phyloP scores from a whole-genome alignment of 805 yeast genomes.

The Priceomyces medius region DNA sequence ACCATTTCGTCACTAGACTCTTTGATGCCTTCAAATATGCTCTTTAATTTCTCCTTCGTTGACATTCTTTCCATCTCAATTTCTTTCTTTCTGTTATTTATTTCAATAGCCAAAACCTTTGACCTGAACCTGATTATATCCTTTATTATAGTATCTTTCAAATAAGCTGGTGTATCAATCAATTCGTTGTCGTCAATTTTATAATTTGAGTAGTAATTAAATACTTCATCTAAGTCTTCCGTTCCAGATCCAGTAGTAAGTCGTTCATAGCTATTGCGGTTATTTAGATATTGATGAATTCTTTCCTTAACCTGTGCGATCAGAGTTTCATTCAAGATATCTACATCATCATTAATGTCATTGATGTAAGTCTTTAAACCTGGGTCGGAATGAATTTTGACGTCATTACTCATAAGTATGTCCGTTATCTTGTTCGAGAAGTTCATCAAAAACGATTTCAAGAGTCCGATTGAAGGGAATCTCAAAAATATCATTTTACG shows the following conservation, averaged over 20 bases:
- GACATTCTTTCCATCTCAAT: conserved; percentile 47
- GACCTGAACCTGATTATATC: conserved; percentile 58
- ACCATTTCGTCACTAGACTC: conserved; percentile 23
- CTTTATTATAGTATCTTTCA: conserved; percentile 50
- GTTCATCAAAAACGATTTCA: conserved; percentile 11
- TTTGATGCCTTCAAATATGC: conserved; percentile 41
- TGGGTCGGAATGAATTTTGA: conserved; percentile 7
- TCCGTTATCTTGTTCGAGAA: conserved; percentile 1
- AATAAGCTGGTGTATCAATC: conserved; percentile 53
- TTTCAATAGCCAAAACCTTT: conserved; percentile 52
- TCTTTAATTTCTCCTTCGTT: conserved; percentile 47
- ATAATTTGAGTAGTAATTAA: conserved; percentile 40
- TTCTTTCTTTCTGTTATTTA: conserved; percentile 49
- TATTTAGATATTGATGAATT: conserved; percentile 13
- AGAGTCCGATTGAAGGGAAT: conserved; percentile 11
- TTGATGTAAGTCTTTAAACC: conserved; percentile 3
- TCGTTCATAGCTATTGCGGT: conserved; percentile 21
- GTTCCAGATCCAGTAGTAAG: conserved; percentile 23
- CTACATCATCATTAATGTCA: background rate
- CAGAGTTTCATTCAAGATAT: conserved; percentile 2
- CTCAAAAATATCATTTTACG: conserved; percentile 32
- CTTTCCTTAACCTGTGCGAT: conserved; percentile 7
- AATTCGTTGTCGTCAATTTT: conserved; percentile 58
- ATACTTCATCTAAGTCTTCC: conserved; percentile 35
- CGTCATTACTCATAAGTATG: conserved; percentile 2